Conservation (phyloP, 2,329 filamentous ascomycete genomes). For the Alternaria brassicicola region DNA sequence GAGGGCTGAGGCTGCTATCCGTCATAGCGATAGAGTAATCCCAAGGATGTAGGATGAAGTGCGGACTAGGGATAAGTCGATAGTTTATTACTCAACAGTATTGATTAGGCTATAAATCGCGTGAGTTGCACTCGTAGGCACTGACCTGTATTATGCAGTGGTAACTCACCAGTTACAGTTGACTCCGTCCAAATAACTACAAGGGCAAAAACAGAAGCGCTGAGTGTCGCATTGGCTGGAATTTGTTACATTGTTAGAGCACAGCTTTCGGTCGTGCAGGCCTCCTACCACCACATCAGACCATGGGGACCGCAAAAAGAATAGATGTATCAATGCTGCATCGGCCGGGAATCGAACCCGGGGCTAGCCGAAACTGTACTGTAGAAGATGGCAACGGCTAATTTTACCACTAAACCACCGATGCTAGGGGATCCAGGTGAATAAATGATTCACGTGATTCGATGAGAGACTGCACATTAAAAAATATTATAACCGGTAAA, state of each 20-base stretch:
- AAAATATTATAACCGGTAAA: too few relatives aligned
- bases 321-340: neutral
- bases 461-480: neutral
- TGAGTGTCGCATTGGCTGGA: neutral
- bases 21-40: neutral
- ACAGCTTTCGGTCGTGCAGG: too few relatives aligned
- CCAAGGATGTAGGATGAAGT: neutral
- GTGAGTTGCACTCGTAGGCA: neutral
- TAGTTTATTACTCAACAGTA: neutral
- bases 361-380: conserved; percentile 16
- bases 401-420: conserved; percentile 24
- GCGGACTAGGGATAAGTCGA: neutral
- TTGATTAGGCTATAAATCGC: neutral
- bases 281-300: neutral
- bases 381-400: conserved; percentile 17
- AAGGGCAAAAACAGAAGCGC: neutral
- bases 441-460: neutral
- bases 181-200: neutral
- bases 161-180: neutral
- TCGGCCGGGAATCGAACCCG: conserved; percentile 15
- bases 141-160: neutral
- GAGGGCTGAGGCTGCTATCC: neutral
- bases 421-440: conserved; percentile 1
- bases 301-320: neutral
- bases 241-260: neutral